Evolutionary conservation across 2,329 filamentous ascomycete genomes (phyloP).

Genomic region (Xylariomycetidae sp.): DNA sequence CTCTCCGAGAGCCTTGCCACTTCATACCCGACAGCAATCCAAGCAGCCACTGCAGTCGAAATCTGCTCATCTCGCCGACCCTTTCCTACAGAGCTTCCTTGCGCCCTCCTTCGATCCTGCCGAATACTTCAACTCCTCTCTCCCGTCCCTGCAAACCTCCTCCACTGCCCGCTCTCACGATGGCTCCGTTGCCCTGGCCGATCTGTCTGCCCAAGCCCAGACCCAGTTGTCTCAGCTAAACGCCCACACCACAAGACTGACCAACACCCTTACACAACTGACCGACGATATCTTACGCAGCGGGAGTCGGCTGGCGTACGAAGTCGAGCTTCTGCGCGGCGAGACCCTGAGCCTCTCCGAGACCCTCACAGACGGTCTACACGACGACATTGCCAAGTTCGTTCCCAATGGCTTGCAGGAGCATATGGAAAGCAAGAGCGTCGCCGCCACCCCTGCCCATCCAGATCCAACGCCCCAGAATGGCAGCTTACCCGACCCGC

Average conservation of each 20-base stretch:
- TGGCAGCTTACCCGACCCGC: constrained; percentile 34
- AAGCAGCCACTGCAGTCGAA: constrained; percentile 38
- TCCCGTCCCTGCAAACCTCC: constrained; percentile 58
- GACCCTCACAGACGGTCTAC: constrained; percentile 64
- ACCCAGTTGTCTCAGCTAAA: constrained; percentile 81
- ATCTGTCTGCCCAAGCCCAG: constrained; percentile 76
- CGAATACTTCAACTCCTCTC: constrained; percentile 73
- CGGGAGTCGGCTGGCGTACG: constrained; percentile 82
- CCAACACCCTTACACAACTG: constrained; percentile 74
- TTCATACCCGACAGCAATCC: constrained; percentile 35
- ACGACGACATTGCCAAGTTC: constrained; percentile 67
- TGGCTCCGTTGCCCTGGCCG: constrained; percentile 56
- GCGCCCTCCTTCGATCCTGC: constrained; percentile 73
- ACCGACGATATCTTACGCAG: constrained; percentile 93
- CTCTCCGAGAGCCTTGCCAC: constrained; percentile 30
- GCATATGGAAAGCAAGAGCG: constrained; percentile 20
- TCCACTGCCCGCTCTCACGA: constrained; percentile 23
- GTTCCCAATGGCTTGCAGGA: constrained; percentile 47
- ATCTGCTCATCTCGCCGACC: constrained; percentile 63
- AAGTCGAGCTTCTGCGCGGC: constrained; percentile 88
- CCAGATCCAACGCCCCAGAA: constrained; percentile 15
- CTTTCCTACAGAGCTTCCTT: constrained; percentile 69
- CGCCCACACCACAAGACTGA: constrained; percentile 78
- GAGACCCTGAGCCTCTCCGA: constrained; percentile 79
- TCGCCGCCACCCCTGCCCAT: constrained; percentile 7